Conservation (phyloP, 176 grass and related monocot genomes). For the Areca catechu region DNA sequence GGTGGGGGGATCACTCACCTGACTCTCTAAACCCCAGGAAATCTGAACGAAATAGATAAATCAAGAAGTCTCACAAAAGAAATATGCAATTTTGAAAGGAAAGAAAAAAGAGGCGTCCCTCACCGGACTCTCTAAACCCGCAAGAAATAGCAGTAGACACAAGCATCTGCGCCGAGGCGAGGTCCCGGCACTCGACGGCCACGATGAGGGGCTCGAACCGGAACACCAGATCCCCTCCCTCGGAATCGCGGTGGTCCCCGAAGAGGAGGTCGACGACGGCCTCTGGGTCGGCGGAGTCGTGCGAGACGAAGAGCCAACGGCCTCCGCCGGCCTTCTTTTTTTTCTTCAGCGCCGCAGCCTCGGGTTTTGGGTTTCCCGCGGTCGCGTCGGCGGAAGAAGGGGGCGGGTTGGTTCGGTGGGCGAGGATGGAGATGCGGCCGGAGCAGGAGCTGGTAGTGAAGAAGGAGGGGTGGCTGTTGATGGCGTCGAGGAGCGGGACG, state of each 20-base stretch:
- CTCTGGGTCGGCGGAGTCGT: slow-evolving; percentile 60
- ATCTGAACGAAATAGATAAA: too few species aligned
- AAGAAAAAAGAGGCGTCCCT: not conserved
- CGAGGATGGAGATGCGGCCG: slow-evolving; percentile 78
- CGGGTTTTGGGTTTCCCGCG: not conserved
- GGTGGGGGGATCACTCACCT: too few species aligned
- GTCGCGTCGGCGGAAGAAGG: not conserved
- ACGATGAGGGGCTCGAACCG: slow-evolving; percentile 91
- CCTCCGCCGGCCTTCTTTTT: slow-evolving; percentile 77
- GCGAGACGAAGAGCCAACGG: slow-evolving; percentile 75
- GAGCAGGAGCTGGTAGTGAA: slow-evolving; percentile 98
- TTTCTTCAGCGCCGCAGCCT: slow-evolving; percentile 8
- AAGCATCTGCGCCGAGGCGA: slow-evolving; percentile 32
- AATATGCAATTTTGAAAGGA: not conserved
- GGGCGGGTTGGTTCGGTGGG: slow-evolving; percentile 23
- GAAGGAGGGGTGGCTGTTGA: slow-evolving; percentile 59
- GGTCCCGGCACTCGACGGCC: slow-evolving; percentile 76
- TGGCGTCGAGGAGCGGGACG: slow-evolving; percentile 41
- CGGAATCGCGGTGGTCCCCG: slow-evolving; percentile 13
- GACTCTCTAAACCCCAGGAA: too few species aligned
- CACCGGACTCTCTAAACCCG: slow-evolving; percentile 88
- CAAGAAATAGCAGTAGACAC: slow-evolving; percentile 48
- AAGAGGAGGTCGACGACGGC: slow-evolving; percentile 49
- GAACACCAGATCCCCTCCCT: slow-evolving; percentile 57
- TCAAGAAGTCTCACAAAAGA: too few species aligned